A percentile compares a stretch with the other conserved stretches of the same genome.
Evolutionary conservation across 2,329 filamentous ascomycete genomes (phyloP).

Genomic region (Aphanocladium album): DNA sequence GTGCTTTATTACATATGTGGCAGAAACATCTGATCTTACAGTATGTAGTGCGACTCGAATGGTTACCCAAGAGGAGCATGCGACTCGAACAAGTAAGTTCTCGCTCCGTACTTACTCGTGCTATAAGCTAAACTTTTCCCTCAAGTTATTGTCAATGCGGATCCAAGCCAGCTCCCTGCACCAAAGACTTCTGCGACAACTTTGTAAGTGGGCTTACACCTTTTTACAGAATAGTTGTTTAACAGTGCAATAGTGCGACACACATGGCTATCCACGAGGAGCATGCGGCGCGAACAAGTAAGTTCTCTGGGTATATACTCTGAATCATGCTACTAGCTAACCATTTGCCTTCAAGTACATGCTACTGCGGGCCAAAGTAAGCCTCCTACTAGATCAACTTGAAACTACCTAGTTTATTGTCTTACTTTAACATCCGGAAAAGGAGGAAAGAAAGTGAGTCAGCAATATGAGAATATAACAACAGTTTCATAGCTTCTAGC

Average conservation of each 20-base stretch:
- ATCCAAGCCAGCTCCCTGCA: not conserved
- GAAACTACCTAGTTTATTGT: not conserved
- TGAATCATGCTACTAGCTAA: not conserved
- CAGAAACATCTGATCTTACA: not conserved
- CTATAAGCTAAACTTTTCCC: not conserved
- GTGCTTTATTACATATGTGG: not conserved
- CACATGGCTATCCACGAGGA: not conserved
- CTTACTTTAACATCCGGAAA: not conserved
- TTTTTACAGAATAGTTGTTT: not conserved
- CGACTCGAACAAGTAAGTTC: not conserved
- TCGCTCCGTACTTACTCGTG: not conserved
- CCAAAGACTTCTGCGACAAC: not conserved
- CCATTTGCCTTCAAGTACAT: not conserved
- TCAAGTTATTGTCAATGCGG: not conserved
- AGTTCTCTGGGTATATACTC: not conserved
- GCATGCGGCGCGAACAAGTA: not conserved
- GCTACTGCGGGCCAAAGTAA: not conserved
- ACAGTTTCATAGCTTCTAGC: too few relatives aligned
- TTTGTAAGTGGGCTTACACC: not conserved
- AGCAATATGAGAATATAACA: too few relatives aligned
- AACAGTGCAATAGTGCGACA: not conserved
- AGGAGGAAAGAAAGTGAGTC: too few relatives aligned
- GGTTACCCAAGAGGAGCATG: not conserved
- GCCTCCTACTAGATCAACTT: not conserved
- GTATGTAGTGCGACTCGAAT: not conserved